A percentile compares a stretch with the other conserved stretches of the same genome.
phyloP scores from a whole-genome alignment of 2,329 filamentous ascomycete genomes.

The Colletotrichum magnum region DNA sequence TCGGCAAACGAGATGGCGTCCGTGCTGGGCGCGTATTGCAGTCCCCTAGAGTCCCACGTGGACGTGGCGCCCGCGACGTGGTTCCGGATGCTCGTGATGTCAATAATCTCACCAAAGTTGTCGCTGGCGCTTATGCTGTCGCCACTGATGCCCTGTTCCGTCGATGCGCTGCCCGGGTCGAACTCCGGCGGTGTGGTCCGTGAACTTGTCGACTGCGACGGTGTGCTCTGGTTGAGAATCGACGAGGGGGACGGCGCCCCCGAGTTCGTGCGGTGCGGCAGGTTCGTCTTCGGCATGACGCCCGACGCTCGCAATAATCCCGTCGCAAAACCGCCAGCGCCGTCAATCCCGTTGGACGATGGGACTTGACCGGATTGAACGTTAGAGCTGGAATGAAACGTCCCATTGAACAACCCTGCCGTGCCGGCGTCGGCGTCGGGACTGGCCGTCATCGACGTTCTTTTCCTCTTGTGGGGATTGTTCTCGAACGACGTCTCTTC shows the following conservation, averaged over 20 bases:
- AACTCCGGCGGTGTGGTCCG: constrained; percentile 17
- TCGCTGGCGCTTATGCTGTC: not conserved
- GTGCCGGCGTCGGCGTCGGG: not conserved
- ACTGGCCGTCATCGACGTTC: constrained; percentile 32
- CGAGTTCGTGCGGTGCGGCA: constrained; percentile 34
- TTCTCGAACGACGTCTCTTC: not conserved
- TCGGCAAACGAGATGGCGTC: constrained; percentile 31
- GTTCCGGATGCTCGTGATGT: constrained; percentile 36
- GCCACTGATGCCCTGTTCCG: not conserved
- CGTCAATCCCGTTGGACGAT: constrained; percentile 1
- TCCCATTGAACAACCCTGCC: constrained; percentile 5
- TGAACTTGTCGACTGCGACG: constrained; percentile 26
- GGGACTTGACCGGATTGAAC: not conserved
- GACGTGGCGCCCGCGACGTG: constrained; percentile 13
- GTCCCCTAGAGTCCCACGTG: constrained; percentile 33
- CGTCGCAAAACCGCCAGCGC: constrained; percentile 21
- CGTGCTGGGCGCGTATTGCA: constrained; percentile 37
- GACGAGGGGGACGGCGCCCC: constrained; percentile 21
- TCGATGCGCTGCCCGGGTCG: constrained; percentile 8
- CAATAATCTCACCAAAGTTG: constrained; percentile 19
- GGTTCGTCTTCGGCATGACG: constrained; percentile 3
- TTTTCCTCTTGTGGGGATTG: constrained; percentile 42
- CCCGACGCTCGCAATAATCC: constrained; percentile 23
- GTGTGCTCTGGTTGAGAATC: constrained; percentile 26
- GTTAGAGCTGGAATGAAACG: not conserved